These are phyloP conservation scores for Coriolopsis trogii DNA, from an alignment of 1,284 basidiomycete species.

Conservation along the genomic window DNA sequence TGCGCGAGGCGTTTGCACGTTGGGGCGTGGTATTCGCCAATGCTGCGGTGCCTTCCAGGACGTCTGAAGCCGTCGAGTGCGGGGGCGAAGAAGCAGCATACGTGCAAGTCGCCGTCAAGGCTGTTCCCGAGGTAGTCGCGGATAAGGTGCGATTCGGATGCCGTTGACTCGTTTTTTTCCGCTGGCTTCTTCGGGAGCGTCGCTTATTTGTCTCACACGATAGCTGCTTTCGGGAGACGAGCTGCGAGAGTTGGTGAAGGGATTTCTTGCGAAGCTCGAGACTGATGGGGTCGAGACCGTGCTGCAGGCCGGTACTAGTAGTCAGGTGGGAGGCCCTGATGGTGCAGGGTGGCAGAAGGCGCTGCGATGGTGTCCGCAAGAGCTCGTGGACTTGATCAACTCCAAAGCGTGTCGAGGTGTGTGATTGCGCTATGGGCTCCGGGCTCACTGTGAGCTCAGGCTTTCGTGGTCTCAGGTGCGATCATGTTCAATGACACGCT, in stretches of 20 bases:
- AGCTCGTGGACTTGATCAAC: constrained; percentile 82
- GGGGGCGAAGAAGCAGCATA: constrained; percentile 43
- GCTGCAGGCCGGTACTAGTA: background rate
- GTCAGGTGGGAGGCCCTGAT: background rate
- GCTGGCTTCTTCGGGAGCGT: background rate
- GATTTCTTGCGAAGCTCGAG: constrained; percentile 55
- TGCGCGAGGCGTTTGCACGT: constrained; percentile 53
- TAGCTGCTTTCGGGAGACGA: constrained; percentile 69
- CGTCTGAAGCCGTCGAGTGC: background rate
- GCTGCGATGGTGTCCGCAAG: constrained; percentile 77
- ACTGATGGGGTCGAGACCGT: constrained; percentile 27
- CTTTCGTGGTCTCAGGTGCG: constrained; percentile 59
- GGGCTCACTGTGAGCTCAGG: background rate
- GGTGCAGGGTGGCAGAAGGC: constrained; percentile 62
- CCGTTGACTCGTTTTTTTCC: background rate
- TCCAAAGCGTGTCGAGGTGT: constrained; percentile 92
- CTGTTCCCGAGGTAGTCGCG: constrained; percentile 65
- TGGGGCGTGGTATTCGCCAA: constrained; percentile 76
- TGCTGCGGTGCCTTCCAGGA: background rate
- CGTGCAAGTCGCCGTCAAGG: constrained; percentile 57
- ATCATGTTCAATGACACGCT: constrained; percentile 96
- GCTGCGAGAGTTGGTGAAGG: constrained; percentile 68
- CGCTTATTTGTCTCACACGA: background rate
- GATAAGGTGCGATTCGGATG: constrained; percentile 59
- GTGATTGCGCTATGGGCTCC: constrained; percentile 9